phyloP scores from a whole-genome alignment of 495 filamentous ascomycete species.

The Jackrogersella minutella region DNA sequence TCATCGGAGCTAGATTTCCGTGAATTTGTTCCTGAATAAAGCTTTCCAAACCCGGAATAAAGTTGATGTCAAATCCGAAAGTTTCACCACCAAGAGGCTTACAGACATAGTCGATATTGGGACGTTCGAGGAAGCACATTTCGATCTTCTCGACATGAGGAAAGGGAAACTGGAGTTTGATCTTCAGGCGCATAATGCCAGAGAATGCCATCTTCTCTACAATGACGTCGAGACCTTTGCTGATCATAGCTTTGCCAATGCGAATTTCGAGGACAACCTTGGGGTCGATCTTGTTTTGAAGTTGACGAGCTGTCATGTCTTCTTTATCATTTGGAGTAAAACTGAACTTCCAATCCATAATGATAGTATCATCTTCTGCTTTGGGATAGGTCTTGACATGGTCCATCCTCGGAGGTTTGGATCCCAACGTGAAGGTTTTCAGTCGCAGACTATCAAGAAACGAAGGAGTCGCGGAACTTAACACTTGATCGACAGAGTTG shows the following conservation, averaged over 20 bases:
- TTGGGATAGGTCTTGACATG: slow-evolving; percentile 98
- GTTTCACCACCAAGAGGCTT: slow-evolving; percentile 96
- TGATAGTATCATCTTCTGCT: slow-evolving; percentile 89
- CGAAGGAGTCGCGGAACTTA: slow-evolving; percentile 87
- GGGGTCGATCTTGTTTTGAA: slow-evolving; percentile 95
- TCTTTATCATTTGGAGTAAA: slow-evolving; percentile 94
- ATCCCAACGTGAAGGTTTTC: slow-evolving; percentile 89
- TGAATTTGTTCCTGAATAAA: slow-evolving; percentile 98
- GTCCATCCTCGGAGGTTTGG: slow-evolving; percentile 94
- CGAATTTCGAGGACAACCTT: slow-evolving; percentile 95
- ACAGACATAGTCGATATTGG: slow-evolving; percentile 91
- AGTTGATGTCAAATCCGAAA: slow-evolving; percentile 98
- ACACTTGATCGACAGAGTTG: slow-evolving; percentile 90
- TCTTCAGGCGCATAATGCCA: slow-evolving; percentile 93
- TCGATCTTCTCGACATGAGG: slow-evolving; percentile 94
- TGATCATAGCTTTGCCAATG: slow-evolving; percentile 91
- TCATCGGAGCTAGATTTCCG: slow-evolving; percentile 89
- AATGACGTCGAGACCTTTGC: slow-evolving; percentile 96
- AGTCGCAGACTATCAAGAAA: slow-evolving; percentile 94
- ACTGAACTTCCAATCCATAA: slow-evolving; percentile 99
- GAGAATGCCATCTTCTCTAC: slow-evolving; percentile 97
- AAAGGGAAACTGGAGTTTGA: slow-evolving; percentile 95
- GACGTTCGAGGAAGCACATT: slow-evolving; percentile 79
- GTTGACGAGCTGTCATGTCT: slow-evolving; percentile 87
- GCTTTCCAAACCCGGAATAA: slow-evolving; percentile 89